These are phyloP conservation scores for Aurinia saxatilis DNA, from an alignment of 345 rosid species.

Conservation along the genomic window DNA sequence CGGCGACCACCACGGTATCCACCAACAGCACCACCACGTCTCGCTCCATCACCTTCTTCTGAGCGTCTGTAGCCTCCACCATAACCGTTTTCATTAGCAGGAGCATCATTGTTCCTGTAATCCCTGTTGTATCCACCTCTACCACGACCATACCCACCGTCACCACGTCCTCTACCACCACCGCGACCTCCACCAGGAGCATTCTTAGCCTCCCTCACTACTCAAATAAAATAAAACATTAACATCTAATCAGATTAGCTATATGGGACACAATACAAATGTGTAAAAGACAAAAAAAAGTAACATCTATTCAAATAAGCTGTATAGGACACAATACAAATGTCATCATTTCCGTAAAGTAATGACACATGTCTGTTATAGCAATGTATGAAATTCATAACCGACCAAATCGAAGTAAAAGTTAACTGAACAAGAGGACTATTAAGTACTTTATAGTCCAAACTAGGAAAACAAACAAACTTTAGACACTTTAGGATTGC, in stretches of 20 bases:
- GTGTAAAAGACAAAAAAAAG: no score
- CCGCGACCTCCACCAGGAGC: constrained; percentile 43
- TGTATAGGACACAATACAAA: no score
- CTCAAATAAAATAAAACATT: neutral
- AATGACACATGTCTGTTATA: neutral
- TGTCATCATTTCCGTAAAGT: no score
- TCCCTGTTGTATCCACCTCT: constrained; percentile 53
- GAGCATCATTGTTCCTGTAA: constrained; percentile 36
- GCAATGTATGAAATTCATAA: no score
- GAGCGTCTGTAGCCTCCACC: constrained; percentile 40
- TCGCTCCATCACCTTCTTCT: constrained; percentile 55
- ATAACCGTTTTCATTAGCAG: constrained; percentile 37
- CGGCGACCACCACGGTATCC: constrained; percentile 57
- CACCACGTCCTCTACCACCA: constrained; percentile 34
- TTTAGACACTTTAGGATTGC: no score
- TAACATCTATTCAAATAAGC: no score
- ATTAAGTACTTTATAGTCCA: neutral
- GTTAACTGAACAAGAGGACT: neutral
- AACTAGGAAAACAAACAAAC: no score
- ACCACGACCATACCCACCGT: constrained; percentile 27
- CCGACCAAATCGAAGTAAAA: no score
- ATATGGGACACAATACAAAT: neutral
- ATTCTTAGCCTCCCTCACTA: constrained; percentile 63
- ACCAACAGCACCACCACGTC: constrained; percentile 46
- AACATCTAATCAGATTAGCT: neutral